Evolutionary conservation across 495 filamentous ascomycete genomes (phyloP).

Genomic region (Diplogelasinospora grovesii): DNA sequence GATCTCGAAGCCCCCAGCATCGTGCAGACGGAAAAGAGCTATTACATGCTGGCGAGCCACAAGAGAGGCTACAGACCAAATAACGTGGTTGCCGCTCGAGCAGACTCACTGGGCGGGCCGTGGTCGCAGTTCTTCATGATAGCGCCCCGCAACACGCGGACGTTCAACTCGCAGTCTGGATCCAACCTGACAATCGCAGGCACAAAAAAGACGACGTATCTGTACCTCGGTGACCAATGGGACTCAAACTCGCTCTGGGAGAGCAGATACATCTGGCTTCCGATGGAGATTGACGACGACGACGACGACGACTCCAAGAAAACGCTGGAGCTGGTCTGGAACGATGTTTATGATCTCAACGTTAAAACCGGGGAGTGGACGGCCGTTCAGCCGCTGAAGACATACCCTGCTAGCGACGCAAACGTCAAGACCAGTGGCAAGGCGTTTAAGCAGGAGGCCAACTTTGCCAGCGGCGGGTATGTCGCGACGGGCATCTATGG

Average conservation of each 20-base stretch:
- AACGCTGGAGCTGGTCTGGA: conserved; percentile 31
- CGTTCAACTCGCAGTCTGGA: conserved; percentile 48
- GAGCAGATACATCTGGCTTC: conserved; percentile 47
- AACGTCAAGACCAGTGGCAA: conserved; percentile 32
- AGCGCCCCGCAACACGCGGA: conserved; percentile 41
- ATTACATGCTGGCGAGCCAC: conserved; percentile 40
- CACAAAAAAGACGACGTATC: conserved; percentile 39
- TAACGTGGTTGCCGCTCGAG: conserved; percentile 40
- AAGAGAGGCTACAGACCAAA: conserved; percentile 44
- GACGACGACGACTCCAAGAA: conserved; percentile 31
- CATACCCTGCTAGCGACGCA: conserved; percentile 34
- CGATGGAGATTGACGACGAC: conserved; percentile 38
- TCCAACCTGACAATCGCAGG: conserved; percentile 41
- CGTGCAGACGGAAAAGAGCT: conserved; percentile 37
- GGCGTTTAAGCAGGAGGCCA: conserved; percentile 46
- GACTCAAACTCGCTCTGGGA: conserved; percentile 48
- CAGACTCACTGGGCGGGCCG: conserved; percentile 41
- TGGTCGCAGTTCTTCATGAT: conserved; percentile 48
- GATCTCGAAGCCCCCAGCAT: conserved; percentile 41
- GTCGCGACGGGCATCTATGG: conserved; percentile 45
- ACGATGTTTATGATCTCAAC: conserved; percentile 40
- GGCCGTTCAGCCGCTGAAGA: conserved; percentile 32
- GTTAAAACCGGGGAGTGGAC: conserved; percentile 41
- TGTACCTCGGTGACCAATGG: conserved; percentile 49
- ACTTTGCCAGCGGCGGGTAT: conserved; percentile 39